Percentiles rank a stretch among this genome's conserved stretches.
These are phyloP conservation scores for Tylopilus cervinicoccineus DNA, from an alignment of 768 basidiomycete genomes.

Conservation along the genomic window DNA sequence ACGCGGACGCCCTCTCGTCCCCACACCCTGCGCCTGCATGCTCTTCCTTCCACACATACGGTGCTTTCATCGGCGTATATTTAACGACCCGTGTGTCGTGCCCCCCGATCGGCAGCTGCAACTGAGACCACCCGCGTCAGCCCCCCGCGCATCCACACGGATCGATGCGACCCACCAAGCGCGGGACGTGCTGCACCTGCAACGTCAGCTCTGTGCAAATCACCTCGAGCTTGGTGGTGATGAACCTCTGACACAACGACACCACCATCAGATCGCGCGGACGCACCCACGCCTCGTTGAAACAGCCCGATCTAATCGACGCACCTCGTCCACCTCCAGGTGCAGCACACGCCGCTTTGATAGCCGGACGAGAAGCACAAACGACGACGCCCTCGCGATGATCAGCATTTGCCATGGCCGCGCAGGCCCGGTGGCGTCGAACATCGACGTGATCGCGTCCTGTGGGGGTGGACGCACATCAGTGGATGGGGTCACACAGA, in stretches of 20 bases:
- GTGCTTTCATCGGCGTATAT: constrained; percentile 14
- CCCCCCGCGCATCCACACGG: not conserved
- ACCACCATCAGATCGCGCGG: not conserved
- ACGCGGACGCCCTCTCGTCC: not conserved
- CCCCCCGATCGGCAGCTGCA: constrained; percentile 7
- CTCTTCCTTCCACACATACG: constrained; percentile 18
- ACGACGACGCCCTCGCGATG: constrained; percentile 17
- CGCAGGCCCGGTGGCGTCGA: not conserved
- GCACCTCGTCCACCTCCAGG: constrained; percentile 25
- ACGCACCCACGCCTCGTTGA: too few relatives aligned
- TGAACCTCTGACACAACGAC: constrained; percentile 10
- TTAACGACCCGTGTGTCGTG: constrained; percentile 16
- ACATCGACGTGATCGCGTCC: constrained; percentile 4
- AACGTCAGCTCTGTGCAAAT: constrained; percentile 15
- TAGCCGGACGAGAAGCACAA: constrained; percentile 18
- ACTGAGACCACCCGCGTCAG: constrained; percentile 9
- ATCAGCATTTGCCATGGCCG: constrained; percentile 17
- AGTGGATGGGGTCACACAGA: too few relatives aligned
- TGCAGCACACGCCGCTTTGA: constrained; percentile 18
- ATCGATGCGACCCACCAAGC: constrained; percentile 12
- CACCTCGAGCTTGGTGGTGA: constrained; percentile 17
- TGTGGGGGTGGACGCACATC: not conserved
- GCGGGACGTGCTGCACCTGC: constrained; percentile 9
- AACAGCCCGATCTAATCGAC: not conserved
- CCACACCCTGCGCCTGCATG: not conserved